These are phyloP conservation scores for Diutina rugosa DNA, from an alignment of 1,139 yeast genomes.

Conservation along the genomic window DNA sequence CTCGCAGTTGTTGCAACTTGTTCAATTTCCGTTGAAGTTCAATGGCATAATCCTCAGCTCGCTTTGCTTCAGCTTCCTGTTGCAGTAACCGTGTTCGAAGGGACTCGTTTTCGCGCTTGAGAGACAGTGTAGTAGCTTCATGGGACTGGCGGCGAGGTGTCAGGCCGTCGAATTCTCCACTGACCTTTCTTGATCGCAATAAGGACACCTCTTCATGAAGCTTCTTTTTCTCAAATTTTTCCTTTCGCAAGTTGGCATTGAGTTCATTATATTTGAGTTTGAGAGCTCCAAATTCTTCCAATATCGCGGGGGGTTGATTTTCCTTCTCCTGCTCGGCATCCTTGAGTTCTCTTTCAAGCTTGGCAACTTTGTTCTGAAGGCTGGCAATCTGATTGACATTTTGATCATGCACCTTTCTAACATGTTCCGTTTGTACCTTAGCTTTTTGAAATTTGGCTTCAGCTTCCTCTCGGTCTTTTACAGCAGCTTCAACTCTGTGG, in stretches of 20 bases:
- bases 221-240: conserved; percentile 40
- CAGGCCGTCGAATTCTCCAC: background rate
- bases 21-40: conserved; percentile 34
- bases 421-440: conserved; percentile 24
- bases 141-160: background rate
- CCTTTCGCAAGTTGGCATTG: conserved; percentile 36
- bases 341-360: conserved; percentile 11
- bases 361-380: conserved; percentile 13
- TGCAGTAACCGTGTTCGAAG: conserved; percentile 24
- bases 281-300: conserved; percentile 35
- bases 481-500: conserved; percentile 3
- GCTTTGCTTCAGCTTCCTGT: conserved; percentile 27
- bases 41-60: conserved; percentile 35
- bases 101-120: conserved; percentile 17
- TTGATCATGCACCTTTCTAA: conserved; percentile 13
- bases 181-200: conserved; percentile 10
- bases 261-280: conserved; percentile 41
- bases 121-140: background rate
- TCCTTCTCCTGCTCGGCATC: conserved; percentile 17
- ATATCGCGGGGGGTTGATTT: conserved; percentile 19
- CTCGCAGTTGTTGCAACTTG: conserved; percentile 28
- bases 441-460: conserved; percentile 10
- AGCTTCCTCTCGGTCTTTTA: conserved; percentile 9
- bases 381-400: conserved; percentile 15
- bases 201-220: conserved; percentile 45